Conservation (phyloP, 1,139 yeast species). For the Suhomyces wounanorum region DNA sequence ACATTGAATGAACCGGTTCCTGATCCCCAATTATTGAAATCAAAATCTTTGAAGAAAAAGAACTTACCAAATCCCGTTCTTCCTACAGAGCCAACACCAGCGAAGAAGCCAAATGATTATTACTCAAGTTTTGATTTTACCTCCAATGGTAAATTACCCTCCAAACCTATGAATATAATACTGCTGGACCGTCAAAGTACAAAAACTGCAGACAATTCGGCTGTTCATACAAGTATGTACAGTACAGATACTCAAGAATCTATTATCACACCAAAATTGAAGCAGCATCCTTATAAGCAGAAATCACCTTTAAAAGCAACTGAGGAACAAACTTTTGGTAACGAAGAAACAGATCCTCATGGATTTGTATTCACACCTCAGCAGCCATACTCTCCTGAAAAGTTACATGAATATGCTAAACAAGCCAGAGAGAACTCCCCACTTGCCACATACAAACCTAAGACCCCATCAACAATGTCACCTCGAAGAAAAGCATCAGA, state of each 20-base stretch:
- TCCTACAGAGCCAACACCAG: slow-evolving; percentile 24
- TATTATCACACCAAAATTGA: slow-evolving; percentile 1
- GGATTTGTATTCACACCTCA: slow-evolving; percentile 32
- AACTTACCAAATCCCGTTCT: slow-evolving; percentile 30
- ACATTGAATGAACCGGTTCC: slow-evolving; percentile 26
- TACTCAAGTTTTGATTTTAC: slow-evolving; percentile 47
- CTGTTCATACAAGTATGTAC: slow-evolving; percentile 9
- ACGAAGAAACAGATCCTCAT: slow-evolving; percentile 27
- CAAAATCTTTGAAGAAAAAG: slow-evolving; percentile 31
- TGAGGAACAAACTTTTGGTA: background rate
- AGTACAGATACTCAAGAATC: slow-evolving; percentile 6
- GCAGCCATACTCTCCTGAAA: slow-evolving; percentile 21
- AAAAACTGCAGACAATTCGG: slow-evolving; percentile 2
- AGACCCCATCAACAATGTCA: slow-evolving; percentile 2
- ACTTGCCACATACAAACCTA: slow-evolving; percentile 24
- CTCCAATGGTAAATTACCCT: slow-evolving; percentile 45
- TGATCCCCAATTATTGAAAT: slow-evolving; percentile 27
- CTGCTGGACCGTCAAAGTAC: slow-evolving; percentile 12
- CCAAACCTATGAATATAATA: slow-evolving; percentile 46
- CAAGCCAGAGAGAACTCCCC: slow-evolving; percentile 25
- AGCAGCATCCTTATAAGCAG: slow-evolving; percentile 5
- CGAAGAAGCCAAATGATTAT: slow-evolving; percentile 17
- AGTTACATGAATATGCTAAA: slow-evolving; percentile 25
- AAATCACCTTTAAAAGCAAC: background rate
- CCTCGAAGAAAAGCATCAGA: slow-evolving; percentile 25